Conservation (phyloP, 2,329 filamentous ascomycete genomes). For the Harringtonia lauricola region DNA sequence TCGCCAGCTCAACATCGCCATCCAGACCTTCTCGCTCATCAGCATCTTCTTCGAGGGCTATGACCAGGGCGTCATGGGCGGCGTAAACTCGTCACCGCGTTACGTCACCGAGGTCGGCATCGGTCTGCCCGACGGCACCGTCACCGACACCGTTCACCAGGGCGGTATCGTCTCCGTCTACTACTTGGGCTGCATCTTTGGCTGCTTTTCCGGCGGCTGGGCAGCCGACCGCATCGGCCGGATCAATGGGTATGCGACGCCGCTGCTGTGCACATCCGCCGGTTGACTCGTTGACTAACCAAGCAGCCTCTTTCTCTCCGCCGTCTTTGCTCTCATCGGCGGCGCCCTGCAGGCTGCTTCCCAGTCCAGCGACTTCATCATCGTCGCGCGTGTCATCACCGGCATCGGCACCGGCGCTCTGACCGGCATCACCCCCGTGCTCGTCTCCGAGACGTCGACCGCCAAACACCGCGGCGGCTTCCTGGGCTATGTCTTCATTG, state of each 20-base stretch:
- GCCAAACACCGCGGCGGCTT: slow-evolving; percentile 33
- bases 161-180: slow-evolving; percentile 42
- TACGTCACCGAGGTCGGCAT: slow-evolving; percentile 33
- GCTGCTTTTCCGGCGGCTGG: slow-evolving; percentile 19
- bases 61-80: slow-evolving; percentile 43
- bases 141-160: slow-evolving; percentile 36
- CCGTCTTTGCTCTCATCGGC: slow-evolving; percentile 35
- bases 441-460: slow-evolving; percentile 35
- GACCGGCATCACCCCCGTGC: slow-evolving; percentile 36
- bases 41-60: slow-evolving; percentile 33
- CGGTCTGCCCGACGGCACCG: slow-evolving; percentile 29
- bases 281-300: too few relatives aligned
- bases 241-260: slow-evolving; percentile 24
- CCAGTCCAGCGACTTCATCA: slow-evolving; percentile 33
- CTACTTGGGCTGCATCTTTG: slow-evolving; percentile 29
- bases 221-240: slow-evolving; percentile 41
- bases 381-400: slow-evolving; percentile 36
- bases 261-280: not conserved
- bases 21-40: slow-evolving; percentile 19
- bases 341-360: slow-evolving; percentile 34
- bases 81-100: slow-evolving; percentile 30
- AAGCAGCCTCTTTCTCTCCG: slow-evolving; percentile 33
- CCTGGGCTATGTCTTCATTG: slow-evolving; percentile 38
- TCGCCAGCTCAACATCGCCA: slow-evolving; percentile 27
- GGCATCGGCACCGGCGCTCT: slow-evolving; percentile 40